A percentile compares a stretch with the other conserved stretches of the same genome.
phyloP scores from a whole-genome alignment of 1,284 basidiomycete species.

The Ustilago hordei region DNA sequence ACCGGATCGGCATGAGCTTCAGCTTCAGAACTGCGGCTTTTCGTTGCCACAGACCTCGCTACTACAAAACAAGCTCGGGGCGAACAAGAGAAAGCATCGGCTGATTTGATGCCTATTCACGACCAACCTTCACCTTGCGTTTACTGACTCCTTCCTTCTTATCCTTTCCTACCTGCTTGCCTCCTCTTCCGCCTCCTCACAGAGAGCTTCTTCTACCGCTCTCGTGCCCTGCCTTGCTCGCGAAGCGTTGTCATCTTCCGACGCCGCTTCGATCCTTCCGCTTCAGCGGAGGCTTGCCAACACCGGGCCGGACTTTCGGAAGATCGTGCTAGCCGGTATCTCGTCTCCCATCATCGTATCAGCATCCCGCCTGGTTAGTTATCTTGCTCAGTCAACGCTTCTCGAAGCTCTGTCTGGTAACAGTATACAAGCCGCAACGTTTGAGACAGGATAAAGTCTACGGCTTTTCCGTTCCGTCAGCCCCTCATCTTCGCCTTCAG shows the following conservation, averaged over 20 bases:
- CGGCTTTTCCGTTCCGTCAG: not conserved
- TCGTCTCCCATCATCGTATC: not conserved
- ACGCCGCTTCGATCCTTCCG: not conserved
- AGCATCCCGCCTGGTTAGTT: not conserved
- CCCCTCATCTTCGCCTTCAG: not conserved
- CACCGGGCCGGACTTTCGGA: slow-evolving; percentile 27
- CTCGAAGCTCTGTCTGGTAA: slow-evolving; percentile 27
- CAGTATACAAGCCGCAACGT: slow-evolving; percentile 12
- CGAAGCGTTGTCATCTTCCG: slow-evolving; percentile 11
- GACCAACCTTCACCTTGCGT: slow-evolving; percentile 5
- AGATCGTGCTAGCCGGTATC: slow-evolving; percentile 13
- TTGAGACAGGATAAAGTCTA: slow-evolving; percentile 18
- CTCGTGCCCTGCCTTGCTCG: not conserved
- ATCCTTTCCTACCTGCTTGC: not conserved
- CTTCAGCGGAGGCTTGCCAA: not conserved
- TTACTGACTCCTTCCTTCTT: slow-evolving; percentile 12
- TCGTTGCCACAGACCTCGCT: not conserved
- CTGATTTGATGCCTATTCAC: slow-evolving; percentile 2
- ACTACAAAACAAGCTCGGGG: slow-evolving; percentile 1
- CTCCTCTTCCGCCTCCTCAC: not conserved
- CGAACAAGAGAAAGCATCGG: not conserved
- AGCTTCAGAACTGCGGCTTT: not conserved
- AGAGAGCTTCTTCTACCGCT: slow-evolving; percentile 2
- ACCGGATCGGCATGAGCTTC: not conserved
- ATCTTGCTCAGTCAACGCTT: slow-evolving; percentile 8